Evolutionary conservation across 2,329 filamentous ascomycete genomes (phyloP).

Genomic region (Pseudocercospora fuligena): DNA sequence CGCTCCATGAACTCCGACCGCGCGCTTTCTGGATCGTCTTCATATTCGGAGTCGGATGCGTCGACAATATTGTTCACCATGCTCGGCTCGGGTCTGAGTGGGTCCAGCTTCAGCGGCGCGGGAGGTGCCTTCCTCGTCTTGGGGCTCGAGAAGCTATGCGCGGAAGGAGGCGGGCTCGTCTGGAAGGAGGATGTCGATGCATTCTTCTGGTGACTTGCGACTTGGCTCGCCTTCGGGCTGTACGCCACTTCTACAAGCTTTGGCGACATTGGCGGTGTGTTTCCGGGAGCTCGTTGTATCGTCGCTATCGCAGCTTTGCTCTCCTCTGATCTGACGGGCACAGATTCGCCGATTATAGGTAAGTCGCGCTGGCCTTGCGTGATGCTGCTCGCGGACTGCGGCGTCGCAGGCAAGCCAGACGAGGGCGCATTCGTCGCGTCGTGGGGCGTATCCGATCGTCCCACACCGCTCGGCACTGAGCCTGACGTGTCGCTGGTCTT

Average conservation of each 20-base stretch:
- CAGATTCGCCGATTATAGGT: not conserved
- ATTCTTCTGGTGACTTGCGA: conserved; percentile 19
- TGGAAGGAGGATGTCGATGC: conserved; percentile 23
- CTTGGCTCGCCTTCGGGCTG: conserved; percentile 17
- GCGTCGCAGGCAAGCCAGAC: conserved; percentile 30
- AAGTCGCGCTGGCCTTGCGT: conserved; percentile 12
- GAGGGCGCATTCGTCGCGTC: conserved; percentile 27
- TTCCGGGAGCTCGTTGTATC: conserved; percentile 23
- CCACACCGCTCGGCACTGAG: conserved; percentile 21
- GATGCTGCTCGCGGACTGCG: conserved; percentile 30
- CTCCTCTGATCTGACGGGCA: conserved; percentile 25
- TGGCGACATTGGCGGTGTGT: conserved; percentile 34
- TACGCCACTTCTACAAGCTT: conserved; percentile 23
- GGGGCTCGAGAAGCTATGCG: conserved; percentile 28
- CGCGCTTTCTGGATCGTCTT: conserved; percentile 66
- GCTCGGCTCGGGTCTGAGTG: conserved; percentile 22
- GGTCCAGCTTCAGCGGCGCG: conserved; percentile 73
- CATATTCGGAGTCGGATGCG: conserved; percentile 82
- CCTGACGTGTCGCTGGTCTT: conserved; percentile 38
- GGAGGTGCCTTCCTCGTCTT: conserved; percentile 77
- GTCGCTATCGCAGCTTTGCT: conserved; percentile 17
- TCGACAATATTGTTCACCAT: conserved; percentile 50
- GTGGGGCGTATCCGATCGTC: conserved; percentile 40
- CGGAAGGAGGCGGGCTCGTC: conserved; percentile 25
- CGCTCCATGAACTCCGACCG: conserved; percentile 49